phyloP scores from a whole-genome alignment of 257 asterid genomes.

The Pogostemon cablin region DNA sequence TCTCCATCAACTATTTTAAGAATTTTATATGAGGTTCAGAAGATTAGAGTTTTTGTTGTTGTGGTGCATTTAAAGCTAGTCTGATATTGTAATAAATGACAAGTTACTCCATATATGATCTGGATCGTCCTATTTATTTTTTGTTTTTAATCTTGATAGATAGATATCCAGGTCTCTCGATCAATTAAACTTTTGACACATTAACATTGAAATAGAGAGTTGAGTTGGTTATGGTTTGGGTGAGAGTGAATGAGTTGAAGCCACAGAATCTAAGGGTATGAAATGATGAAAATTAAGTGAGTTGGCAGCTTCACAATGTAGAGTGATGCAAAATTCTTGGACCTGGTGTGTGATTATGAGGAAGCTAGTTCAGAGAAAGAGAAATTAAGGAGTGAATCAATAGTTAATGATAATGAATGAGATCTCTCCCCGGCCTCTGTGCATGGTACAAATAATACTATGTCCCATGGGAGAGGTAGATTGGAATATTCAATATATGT shows the following conservation, averaged over 20 bases:
- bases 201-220: constrained; percentile 42
- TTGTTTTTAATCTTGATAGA: not conserved
- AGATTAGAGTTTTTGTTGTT: not conserved
- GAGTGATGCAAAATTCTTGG: constrained; percentile 37
- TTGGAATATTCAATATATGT: constrained; percentile 56
- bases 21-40: not conserved
- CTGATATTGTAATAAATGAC: no score
- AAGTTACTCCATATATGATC: not conserved
- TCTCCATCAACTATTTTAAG: not conserved
- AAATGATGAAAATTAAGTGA: constrained; percentile 56
- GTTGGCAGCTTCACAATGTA: constrained; percentile 74
- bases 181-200: constrained; percentile 47
- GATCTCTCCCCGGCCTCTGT: constrained; percentile 18
- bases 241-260: constrained; percentile 60
- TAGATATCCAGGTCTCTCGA: constrained; percentile 66
- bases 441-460: constrained; percentile 14
- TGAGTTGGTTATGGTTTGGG: constrained; percentile 43
- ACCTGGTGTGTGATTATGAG: constrained; percentile 47
- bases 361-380: constrained; percentile 25
- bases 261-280: constrained; percentile 49
- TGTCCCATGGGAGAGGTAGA: constrained; percentile 36
- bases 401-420: constrained; percentile 37
- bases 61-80: not conserved
- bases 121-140: not conserved
- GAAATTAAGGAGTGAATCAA: constrained; percentile 41